Conservation (phyloP, 805 yeast species). For the Starmerella ratchasimensis region DNA sequence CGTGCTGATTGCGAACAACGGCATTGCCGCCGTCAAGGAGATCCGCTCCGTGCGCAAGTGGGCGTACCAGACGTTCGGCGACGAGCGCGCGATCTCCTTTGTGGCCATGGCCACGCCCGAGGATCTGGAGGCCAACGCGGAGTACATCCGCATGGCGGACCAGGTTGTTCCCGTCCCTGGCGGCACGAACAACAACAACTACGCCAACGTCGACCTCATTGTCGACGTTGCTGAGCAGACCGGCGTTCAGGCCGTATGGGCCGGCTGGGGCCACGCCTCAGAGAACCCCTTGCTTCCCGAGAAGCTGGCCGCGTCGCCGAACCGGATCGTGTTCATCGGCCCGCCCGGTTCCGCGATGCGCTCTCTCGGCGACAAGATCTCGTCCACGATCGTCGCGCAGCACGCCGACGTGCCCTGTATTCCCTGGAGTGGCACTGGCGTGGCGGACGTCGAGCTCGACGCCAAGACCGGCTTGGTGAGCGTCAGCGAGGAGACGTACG, state of each 20-base stretch:
- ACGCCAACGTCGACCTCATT: constrained; percentile 93
- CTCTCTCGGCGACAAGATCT: constrained; percentile 96
- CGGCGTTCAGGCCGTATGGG: constrained; percentile 98
- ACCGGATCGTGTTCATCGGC: constrained; percentile 85
- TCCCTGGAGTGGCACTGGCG: constrained; percentile 99
- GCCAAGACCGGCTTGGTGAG: constrained; percentile 63
- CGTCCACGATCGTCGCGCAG: constrained; percentile 97
- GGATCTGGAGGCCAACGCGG: constrained; percentile 92
- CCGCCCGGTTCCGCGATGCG: constrained; percentile 99
- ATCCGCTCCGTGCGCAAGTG: constrained; percentile 95
- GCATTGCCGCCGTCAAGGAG: constrained; percentile 98
- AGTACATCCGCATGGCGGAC: constrained; percentile 97
- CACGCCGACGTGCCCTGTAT: constrained; percentile 97
- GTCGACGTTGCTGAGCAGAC: constrained; percentile 96
- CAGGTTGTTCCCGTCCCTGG: constrained; percentile 98
- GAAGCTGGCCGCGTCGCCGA: constrained; percentile 80
- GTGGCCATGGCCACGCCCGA: constrained; percentile 99
- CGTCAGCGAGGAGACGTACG: constrained; percentile 70
- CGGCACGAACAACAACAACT: constrained; percentile 96
- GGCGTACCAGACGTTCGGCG: constrained; percentile 98
- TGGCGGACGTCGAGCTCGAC: constrained; percentile 65
- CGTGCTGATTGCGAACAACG: constrained; percentile 90
- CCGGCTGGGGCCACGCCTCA: constrained; percentile 99
- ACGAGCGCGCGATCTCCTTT: constrained; percentile 84
- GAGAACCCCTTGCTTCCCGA: constrained; percentile 95